A percentile compares a stretch with the other conserved stretches of the same genome.
phyloP scores from a whole-genome alignment of 345 rosid genomes.

The Aquilaria sinensis region DNA sequence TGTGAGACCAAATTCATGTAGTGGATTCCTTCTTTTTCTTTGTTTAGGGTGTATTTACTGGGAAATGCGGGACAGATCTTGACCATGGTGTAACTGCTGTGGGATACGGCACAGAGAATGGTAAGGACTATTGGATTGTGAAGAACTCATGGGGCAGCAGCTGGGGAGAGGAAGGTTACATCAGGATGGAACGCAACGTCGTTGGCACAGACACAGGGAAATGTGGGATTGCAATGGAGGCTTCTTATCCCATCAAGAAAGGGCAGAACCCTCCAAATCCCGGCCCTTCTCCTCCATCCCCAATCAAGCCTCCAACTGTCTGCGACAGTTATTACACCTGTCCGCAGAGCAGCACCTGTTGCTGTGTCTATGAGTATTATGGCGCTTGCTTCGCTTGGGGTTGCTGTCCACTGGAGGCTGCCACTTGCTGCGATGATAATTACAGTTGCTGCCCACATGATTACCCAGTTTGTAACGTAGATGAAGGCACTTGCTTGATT shows the following conservation, averaged over 20 bases:
- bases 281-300: constrained; percentile 62
- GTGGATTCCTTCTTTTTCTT: too few relatives aligned
- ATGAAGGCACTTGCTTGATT: constrained; percentile 41
- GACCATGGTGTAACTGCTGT: constrained; percentile 60
- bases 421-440: constrained; percentile 55
- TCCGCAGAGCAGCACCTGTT: constrained; percentile 52
- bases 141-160: constrained; percentile 45
- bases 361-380: constrained; percentile 39
- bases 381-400: constrained; percentile 54
- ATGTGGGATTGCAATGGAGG: constrained; percentile 58
- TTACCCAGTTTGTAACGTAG: constrained; percentile 41
- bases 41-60: constrained; percentile 41
- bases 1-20: too few relatives aligned
- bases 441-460: constrained; percentile 60
- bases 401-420: constrained; percentile 57
- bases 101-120: constrained; percentile 51
- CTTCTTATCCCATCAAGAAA: constrained; percentile 52
- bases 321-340: constrained; percentile 43
- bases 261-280: constrained; percentile 58
- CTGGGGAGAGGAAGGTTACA: constrained; percentile 55
- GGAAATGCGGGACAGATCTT: constrained; percentile 36
- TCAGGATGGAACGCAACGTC: constrained; percentile 40
- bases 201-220: constrained; percentile 20
- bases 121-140: constrained; percentile 48
- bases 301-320: constrained; percentile 38